Conservation (phyloP, 345 rosid species). For the Citrus medica region DNA sequence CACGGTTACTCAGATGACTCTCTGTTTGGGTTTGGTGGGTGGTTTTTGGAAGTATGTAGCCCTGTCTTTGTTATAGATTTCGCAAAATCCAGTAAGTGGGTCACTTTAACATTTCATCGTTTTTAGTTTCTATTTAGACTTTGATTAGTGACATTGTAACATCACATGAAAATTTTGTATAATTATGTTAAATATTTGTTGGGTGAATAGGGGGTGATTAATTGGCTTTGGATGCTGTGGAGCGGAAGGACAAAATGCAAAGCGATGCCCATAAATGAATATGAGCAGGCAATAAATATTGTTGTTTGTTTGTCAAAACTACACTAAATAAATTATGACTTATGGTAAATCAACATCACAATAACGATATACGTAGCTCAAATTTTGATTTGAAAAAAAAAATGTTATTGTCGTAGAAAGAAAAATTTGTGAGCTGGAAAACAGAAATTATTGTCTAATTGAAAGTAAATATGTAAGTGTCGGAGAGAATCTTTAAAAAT, state of each 20-base stretch:
- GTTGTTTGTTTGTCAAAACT: not conserved
- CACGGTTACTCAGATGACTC: not conserved
- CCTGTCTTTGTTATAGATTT: not conserved
- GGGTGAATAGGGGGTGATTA: too few species aligned
- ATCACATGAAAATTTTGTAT: not conserved
- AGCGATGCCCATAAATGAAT: not conserved
- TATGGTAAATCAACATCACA: too few species aligned
- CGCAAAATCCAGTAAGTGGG: not conserved
- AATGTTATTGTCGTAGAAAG: not conserved
- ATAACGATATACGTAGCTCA: too few species aligned
- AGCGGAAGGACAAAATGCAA: not conserved
- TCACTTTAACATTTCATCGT: not conserved
- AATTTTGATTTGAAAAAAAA: too few species aligned
- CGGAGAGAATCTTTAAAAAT: not conserved
- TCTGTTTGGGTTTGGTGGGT: not conserved
- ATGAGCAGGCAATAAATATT: not conserved
- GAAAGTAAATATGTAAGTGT: not conserved
- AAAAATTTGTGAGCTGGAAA: not conserved
- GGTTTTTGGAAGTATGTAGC: not conserved
- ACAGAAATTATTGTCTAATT: not conserved
- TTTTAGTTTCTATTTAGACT: not conserved
- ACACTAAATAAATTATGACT: too few species aligned
- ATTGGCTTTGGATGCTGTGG: not conserved
- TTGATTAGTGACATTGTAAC: not conserved
- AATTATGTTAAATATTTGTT: not conserved